These are phyloP conservation scores for Tylopilus balloui DNA, from an alignment of 768 basidiomycete genomes.

Conservation along the genomic window DNA sequence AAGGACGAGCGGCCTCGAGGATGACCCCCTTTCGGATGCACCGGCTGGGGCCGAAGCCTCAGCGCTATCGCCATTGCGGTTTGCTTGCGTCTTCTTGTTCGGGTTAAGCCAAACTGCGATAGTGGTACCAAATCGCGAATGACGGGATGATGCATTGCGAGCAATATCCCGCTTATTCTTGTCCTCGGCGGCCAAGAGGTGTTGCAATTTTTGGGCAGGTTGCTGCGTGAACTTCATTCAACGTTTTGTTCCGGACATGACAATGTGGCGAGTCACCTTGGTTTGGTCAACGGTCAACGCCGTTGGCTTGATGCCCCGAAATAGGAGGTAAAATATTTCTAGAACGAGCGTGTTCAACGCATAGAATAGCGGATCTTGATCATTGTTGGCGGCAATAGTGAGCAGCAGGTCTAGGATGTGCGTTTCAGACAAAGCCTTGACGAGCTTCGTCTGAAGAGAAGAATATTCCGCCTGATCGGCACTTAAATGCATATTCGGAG, in stretches of 20 bases:
- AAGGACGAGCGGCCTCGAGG: constrained; percentile 62
- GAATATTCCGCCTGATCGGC: constrained; percentile 78
- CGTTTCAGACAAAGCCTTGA: constrained; percentile 65
- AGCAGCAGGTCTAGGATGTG: constrained; percentile 74
- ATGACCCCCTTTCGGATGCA: constrained; percentile 17
- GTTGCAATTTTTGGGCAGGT: constrained; percentile 62
- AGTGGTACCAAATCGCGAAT: constrained; percentile 96
- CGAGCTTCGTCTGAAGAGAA: constrained; percentile 70
- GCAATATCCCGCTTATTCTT: constrained; percentile 53
- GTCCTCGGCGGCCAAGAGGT: constrained; percentile 75
- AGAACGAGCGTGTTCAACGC: constrained; percentile 86
- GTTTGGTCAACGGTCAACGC: constrained; percentile 55
- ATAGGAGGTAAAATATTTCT: constrained; percentile 90
- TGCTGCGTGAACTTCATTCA: constrained; percentile 42
- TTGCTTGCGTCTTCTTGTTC: constrained; percentile 38
- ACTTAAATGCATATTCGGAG: constrained; percentile 63
- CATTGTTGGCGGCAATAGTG: constrained; percentile 78
- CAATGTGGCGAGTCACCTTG: constrained; percentile 42
- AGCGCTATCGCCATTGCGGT: constrained; percentile 20
- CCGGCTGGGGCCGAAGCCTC: constrained; percentile 20
- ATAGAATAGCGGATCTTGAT: constrained; percentile 73
- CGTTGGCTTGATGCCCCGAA: constrained; percentile 70
- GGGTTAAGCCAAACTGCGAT: constrained; percentile 73
- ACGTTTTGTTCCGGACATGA: constrained; percentile 1
- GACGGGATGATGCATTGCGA: constrained; percentile 64